phyloP scores from a whole-genome alignment of 805 yeast species.

The Lipomyces sp. region DNA sequence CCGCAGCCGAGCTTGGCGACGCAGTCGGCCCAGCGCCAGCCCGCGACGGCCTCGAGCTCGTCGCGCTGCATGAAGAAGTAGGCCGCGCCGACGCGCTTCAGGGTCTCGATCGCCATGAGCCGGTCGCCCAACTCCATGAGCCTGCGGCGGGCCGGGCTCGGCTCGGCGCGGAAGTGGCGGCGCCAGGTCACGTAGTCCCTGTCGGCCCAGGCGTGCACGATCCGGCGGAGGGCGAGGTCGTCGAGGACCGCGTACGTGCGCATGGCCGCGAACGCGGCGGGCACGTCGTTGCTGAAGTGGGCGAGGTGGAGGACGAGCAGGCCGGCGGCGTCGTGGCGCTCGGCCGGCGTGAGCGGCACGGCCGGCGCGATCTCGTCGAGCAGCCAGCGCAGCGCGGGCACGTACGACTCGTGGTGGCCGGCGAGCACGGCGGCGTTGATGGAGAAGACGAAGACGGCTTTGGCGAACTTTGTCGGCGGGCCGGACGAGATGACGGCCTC shows the following conservation, averaged over 20 bases:
- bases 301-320: constrained; percentile 46
- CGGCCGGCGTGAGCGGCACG: constrained; percentile 35
- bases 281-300: constrained; percentile 26
- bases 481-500: constrained; percentile 49
- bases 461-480: constrained; percentile 40
- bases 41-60: constrained; percentile 19
- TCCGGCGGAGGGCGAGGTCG: constrained; percentile 19
- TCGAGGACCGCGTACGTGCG: constrained; percentile 9
- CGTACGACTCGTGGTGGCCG: constrained; percentile 53
- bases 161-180: constrained; percentile 10
- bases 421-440: constrained; percentile 45
- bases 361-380: constrained; percentile 34
- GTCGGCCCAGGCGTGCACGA: constrained; percentile 29
- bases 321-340: constrained; percentile 43
- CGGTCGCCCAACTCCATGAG: constrained; percentile 27
- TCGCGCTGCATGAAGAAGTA: constrained; percentile 17
- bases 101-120: constrained; percentile 13
- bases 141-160: constrained; percentile 24
- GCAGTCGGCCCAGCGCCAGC: constrained; percentile 19
- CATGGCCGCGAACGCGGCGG: constrained; percentile 28
- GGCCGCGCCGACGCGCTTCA: constrained; percentile 21
- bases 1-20: constrained; percentile 22
- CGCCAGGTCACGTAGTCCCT: constrained; percentile 29
- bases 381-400: constrained; percentile 51
- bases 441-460: constrained; percentile 49